Percentiles rank a stretch among this genome's conserved stretches.
phyloP scores from a whole-genome alignment of 2,329 filamentous ascomycete species.

The Diaporthe sp. region DNA sequence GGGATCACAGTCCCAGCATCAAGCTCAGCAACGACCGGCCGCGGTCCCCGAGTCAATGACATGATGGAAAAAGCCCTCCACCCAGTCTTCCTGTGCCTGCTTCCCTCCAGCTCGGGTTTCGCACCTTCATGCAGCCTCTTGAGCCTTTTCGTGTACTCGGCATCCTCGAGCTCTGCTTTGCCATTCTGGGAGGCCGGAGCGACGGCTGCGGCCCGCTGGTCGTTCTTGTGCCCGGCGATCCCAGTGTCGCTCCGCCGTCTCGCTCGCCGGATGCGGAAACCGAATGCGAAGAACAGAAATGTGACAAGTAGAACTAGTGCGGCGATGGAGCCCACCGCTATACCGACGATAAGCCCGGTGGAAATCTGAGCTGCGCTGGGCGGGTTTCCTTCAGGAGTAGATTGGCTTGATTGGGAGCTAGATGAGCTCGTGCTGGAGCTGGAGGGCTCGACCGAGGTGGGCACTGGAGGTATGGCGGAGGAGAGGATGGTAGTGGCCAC shows the following conservation, averaged over 20 bases:
- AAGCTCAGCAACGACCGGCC: neutral
- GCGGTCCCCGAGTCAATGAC: neutral
- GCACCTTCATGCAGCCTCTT: neutral
- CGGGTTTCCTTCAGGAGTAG: too few relatives aligned
- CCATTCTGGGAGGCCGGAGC: neutral
- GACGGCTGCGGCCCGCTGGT: neutral
- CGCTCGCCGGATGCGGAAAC: neutral
- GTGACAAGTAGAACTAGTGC: neutral
- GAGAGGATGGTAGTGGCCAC: too few relatives aligned
- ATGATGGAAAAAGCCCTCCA: neutral
- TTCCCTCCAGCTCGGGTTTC: neutral
- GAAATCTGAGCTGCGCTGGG: neutral
- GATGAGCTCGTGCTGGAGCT: too few relatives aligned
- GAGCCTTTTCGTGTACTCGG: neutral
- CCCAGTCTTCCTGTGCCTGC: neutral
- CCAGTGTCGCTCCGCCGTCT: neutral
- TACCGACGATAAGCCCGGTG: neutral
- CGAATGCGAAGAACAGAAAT: neutral
- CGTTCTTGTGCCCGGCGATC: neutral
- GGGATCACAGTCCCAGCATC: neutral
- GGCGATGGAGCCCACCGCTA: neutral
- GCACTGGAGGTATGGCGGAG: too few relatives aligned
- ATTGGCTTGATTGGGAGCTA: too few relatives aligned
- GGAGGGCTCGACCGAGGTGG: too few relatives aligned
- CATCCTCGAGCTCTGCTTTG: neutral